Evolutionary conservation across 2,329 filamentous ascomycete species (phyloP).

Genomic region (Xylaria sp.): DNA sequence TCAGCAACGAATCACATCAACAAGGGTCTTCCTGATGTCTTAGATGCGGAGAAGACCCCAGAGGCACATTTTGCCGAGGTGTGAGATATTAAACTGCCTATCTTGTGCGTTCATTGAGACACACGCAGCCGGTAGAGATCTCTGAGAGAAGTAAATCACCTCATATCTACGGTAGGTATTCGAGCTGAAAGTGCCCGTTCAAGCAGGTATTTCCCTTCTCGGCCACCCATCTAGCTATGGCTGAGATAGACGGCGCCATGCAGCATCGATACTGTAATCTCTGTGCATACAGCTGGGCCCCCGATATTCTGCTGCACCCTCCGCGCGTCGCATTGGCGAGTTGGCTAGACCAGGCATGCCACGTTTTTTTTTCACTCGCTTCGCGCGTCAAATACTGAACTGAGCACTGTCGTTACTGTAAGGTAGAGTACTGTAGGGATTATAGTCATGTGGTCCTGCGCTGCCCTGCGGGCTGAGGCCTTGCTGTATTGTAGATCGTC

Average conservation of each 20-base stretch:
- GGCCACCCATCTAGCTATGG: constrained; percentile 1
- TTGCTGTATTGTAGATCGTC: constrained; percentile 8
- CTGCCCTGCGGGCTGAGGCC: background rate
- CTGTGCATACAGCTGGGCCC: constrained; percentile 3
- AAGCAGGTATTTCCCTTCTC: background rate
- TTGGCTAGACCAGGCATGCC: background rate
- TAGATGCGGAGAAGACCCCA: background rate
- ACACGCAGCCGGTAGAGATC: too few species aligned
- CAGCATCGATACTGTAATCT: background rate
- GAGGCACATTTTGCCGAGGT: constrained; percentile 6
- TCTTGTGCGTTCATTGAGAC: background rate
- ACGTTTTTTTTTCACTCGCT: constrained; percentile 11
- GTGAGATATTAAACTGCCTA: constrained; percentile 15
- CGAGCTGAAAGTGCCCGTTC: background rate
- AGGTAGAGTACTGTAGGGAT: background rate
- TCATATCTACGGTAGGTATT: background rate
- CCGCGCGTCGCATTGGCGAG: background rate
- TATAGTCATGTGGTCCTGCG: constrained; percentile 10
- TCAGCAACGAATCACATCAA: constrained; percentile 6
- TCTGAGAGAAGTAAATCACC: background rate
- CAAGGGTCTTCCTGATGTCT: background rate
- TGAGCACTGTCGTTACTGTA: background rate
- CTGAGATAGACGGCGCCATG: background rate
- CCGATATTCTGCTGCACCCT: constrained; percentile 1
- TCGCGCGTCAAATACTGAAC: background rate